Base-by-base conservation (phyloP, 768 basidiomycete species). In the Podaxis pistillaris region DNA sequence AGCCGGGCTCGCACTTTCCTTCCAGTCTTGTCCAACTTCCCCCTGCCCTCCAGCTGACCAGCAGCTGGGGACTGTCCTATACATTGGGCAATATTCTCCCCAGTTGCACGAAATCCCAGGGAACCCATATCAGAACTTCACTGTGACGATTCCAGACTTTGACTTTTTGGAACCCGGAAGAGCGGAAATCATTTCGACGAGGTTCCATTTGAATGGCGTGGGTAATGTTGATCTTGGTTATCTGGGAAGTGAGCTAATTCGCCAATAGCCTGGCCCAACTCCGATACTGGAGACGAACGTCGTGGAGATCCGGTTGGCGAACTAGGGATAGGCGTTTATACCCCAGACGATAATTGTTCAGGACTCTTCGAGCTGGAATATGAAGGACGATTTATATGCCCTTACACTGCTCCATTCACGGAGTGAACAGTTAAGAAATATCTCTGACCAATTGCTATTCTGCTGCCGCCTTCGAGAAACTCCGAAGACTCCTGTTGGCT, bases 71-170 rank as follows among this genome's bases (percentile, higher is more conserved):
- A 19, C n/a, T 33, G 67, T 77, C 60, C 66, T 78, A 4, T 78
- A 74, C 56, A 72, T 74, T 36, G 77, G 77, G 7, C 65, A 68
- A 0, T 78, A 72, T 62, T 66, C 68, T 19, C 73, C 73, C 13
- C 19, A 56, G 4, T 68, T 67, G 55, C 65, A 69, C 9, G 61
- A 68, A 33, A 28, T 57, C 46, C 5, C 59, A 7, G 64, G 60
- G 8, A 67, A 68, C 4, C 66, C 69, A n/a, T 72, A 67, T 40
- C 71, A 71, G 53, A 74, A 78, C 65, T 77, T 74, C 50, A 71
- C 75, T 1, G 7, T 57, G 8, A 57, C 26, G 26, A 44, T 57
- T 17, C 56, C 56, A 12, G 41, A 56, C 37, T 37, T 19, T 12
- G 54, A 46, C 13, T 46, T 55, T 37, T 38, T 57, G 12, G 33